These are phyloP conservation scores for Didymella sp. DNA, from an alignment of 2,329 filamentous ascomycete genomes.

Conservation along the genomic window DNA sequence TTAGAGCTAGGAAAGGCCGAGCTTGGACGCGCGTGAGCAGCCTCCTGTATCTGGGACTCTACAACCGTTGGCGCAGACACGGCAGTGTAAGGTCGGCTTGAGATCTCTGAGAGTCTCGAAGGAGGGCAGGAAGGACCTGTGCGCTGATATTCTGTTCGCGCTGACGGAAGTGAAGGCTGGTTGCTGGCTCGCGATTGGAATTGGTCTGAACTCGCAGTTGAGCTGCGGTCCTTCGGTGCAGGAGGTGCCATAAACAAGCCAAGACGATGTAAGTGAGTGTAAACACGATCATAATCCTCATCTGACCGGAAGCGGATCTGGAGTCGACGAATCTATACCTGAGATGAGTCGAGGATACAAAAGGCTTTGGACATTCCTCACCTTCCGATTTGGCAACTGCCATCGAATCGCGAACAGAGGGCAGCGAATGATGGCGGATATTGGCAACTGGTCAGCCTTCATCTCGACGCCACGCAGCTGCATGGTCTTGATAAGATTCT, in stretches of 20 bases:
- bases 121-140: slow-evolving; percentile 36
- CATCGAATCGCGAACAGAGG: slow-evolving; percentile 53
- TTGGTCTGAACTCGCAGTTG: slow-evolving; percentile 17
- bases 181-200: slow-evolving; percentile 2
- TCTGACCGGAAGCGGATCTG: slow-evolving; percentile 54
- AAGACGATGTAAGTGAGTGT: slow-evolving; percentile 42
- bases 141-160: slow-evolving; percentile 7
- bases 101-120: slow-evolving; percentile 35
- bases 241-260: slow-evolving; percentile 43
- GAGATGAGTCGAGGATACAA: slow-evolving; percentile 13
- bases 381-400: slow-evolving; percentile 46
- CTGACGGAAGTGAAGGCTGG: neutral
- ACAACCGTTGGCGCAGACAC: slow-evolving; percentile 17
- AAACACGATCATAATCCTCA: slow-evolving; percentile 46
- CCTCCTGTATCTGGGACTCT: slow-evolving; percentile 22
- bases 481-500: slow-evolving; percentile 29
- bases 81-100: slow-evolving; percentile 34
- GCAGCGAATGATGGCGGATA: slow-evolving; percentile 53
- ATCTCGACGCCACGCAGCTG: slow-evolving; percentile 37
- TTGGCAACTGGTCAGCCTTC: slow-evolving; percentile 52
- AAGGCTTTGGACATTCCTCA: slow-evolving; percentile 16
- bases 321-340: slow-evolving; percentile 50
- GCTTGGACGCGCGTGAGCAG: slow-evolving; percentile 20
- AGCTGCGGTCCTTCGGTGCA: slow-evolving; percentile 18
- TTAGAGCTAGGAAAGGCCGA: slow-evolving; percentile 25